These are phyloP conservation scores for Gentiana dahurica DNA, from an alignment of 257 asterid genomes.

Conservation along the genomic window DNA sequence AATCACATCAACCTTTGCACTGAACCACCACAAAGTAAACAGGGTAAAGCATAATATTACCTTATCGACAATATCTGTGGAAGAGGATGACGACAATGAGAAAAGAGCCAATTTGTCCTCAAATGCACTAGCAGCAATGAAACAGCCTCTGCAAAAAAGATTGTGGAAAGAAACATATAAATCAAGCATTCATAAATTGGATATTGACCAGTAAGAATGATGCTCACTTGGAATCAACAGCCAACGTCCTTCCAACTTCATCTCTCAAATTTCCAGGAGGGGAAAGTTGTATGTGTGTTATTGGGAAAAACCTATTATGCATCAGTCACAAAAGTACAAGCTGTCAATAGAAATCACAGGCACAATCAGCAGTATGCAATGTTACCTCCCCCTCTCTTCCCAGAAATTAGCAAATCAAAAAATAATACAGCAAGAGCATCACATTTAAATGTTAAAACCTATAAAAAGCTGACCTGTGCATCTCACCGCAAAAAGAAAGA, in stretches of 20 bases:
- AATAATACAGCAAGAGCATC: background rate
- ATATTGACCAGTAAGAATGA: slow-evolving; percentile 5
- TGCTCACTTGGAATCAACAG: slow-evolving; percentile 77
- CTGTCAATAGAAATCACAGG: slow-evolving; percentile 2
- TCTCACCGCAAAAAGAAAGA: slow-evolving; percentile 73
- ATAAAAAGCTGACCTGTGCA: slow-evolving; percentile 64
- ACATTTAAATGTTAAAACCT: slow-evolving; percentile 7
- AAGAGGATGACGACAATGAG: slow-evolving; percentile 51
- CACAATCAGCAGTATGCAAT: too few relatives aligned
- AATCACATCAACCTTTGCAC: background rate
- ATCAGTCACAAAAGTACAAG: slow-evolving; percentile 6
- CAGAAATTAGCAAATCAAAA: slow-evolving; percentile 1
- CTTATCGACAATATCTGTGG: slow-evolving; percentile 70
- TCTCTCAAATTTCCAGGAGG: slow-evolving; percentile 64
- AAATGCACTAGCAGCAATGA: slow-evolving; percentile 89
- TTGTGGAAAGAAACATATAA: slow-evolving; percentile 24
- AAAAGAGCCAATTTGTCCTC: slow-evolving; percentile 77
- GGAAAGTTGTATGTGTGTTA: slow-evolving; percentile 66
- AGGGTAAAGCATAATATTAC: slow-evolving; percentile 24
- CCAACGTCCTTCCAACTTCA: slow-evolving; percentile 90
- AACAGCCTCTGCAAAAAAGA: slow-evolving; percentile 76
- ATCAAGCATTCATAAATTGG: slow-evolving; percentile 10
- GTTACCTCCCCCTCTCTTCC: background rate
- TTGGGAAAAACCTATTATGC: slow-evolving; percentile 54
- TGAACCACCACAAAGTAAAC: background rate